phyloP scores from a whole-genome alignment of 1,139 yeast genomes.

The Debaryomyces singareniensis region DNA sequence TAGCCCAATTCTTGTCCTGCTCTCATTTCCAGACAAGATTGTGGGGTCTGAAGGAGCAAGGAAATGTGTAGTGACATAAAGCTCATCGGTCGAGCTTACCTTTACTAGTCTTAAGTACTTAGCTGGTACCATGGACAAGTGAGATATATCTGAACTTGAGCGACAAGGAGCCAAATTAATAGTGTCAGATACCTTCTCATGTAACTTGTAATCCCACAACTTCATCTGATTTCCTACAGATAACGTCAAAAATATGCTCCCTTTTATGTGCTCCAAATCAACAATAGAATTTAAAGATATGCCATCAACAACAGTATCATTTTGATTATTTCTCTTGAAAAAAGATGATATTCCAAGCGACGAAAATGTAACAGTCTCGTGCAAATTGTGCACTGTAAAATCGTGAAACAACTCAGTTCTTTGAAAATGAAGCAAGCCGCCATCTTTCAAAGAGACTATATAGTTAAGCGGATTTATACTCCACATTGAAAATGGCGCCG shows the following conservation, averaged over 20 bases:
- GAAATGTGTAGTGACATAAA: slow-evolving; percentile 13
- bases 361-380: slow-evolving; percentile 42
- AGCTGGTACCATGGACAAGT: slow-evolving; percentile 23
- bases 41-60: slow-evolving; percentile 6
- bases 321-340: slow-evolving; percentile 10
- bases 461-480: slow-evolving; percentile 37
- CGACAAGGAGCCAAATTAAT: slow-evolving; percentile 12
- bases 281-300: slow-evolving; percentile 27
- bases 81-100: slow-evolving; percentile 5
- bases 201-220: slow-evolving; percentile 48
- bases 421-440: slow-evolving; percentile 54
- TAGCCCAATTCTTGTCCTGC: slow-evolving; percentile 19
- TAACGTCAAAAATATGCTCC: slow-evolving; percentile 17
- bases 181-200: slow-evolving; percentile 14
- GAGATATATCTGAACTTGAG: slow-evolving; percentile 7
- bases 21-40: slow-evolving; percentile 7
- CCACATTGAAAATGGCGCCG: slow-evolving; percentile 49
- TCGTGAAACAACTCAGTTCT: slow-evolving; percentile 31
- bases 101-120: slow-evolving; percentile 20
- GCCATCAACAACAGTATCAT: slow-evolving; percentile 19
- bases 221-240: slow-evolving; percentile 46
- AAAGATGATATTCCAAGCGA: slow-evolving; percentile 31
- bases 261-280: slow-evolving; percentile 16
- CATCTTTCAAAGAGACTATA: slow-evolving; percentile 62
- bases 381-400: slow-evolving; percentile 47